Base-by-base conservation (phyloP, 1,284 basidiomycete genomes). In the Rhodotorula sp. region DNA sequence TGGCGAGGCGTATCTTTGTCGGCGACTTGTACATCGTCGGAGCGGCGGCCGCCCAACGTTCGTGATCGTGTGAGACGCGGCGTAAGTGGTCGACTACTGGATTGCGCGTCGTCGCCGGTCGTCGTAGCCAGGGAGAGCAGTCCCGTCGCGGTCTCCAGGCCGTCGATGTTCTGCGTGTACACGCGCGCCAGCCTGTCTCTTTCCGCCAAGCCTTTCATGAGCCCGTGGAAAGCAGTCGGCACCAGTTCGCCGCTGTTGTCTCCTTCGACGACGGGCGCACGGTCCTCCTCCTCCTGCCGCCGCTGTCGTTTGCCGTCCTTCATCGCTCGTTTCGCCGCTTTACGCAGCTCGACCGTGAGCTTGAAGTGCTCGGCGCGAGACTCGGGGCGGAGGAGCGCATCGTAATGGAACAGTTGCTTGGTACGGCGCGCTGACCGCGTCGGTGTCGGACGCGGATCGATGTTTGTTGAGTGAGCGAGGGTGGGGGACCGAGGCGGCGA, bases 331-430 rank as follows among this genome's bases (percentile, higher is more conserved):
- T 47, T 47, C 3, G 19, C 59, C 6, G 50, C 31, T n/a, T 56
- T 49, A 2, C 49, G 23, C 26, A 67, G 28, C 0, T n/a, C 43
- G 34, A 93, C 90, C 70, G 97, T 94, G 83, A 98, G 95, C 0
- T 92, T 90, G 82, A 95, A 93, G 81, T 97, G 97, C 28, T 94
- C 85, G 14, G 92, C 86, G 2, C 92, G 91, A 4, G 93, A 92
- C 21, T 86, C 88, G 31, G 89, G 84, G 79, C 92, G 89, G 43
- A 89, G 87, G 81, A 95, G 93, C 19, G 93, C 83, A 31, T 90
- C 89, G 62, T 91, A 89, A 80, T 93, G 91, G 82, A 95, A 95
- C 49, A 95, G 85, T 80, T 93, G 92, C 16, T 66, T 65, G 18
- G 38, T 28, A 1, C 54, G n/a, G n/a, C 26, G 26, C 6, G 54